Evolutionary conservation across 2,329 filamentous ascomycete species (phyloP), one percentile per base, ranked within the genome.

Genomic region (Aspergillus sp.): DNA sequence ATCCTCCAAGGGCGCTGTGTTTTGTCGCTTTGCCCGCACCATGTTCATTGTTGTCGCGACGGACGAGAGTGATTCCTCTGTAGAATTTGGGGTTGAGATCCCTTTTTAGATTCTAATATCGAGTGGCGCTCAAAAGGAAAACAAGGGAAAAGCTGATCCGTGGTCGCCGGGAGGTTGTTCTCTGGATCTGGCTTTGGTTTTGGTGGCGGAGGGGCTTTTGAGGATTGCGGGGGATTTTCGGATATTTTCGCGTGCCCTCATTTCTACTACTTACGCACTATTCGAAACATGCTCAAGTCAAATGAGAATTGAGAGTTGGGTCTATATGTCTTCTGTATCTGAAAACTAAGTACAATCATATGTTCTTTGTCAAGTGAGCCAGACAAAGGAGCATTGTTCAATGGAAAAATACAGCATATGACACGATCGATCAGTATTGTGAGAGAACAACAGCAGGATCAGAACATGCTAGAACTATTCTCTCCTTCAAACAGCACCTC

Each of bases 21-120:
- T 65, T 48, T 66, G 64, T 48, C 67, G 58, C 49, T 65, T 65
- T 38, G 56, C 49, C 44, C 65, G 64, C 22, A 67, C 53, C 65
- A 68, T 69, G 35, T 46, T 59, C 43, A 33, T 45, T 10, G 2
- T 42, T 20, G 17, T 12, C 5, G 25, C 30, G 30, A 13, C 17
- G 33, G 33, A 5, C 12, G n/a, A 35, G n/a, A n/a, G 6, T 3
- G 15, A 17, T 35, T 35, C 33, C 4, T 35, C 6, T n/a, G 13
- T 9, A 17, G 1, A 35, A 2, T 17, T 17, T 3, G 5, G 15
- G 5, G 5, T 4, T 17, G 33, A 15, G 5, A 35, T 35, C 9
- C 25, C 10, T 10, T 30, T 27, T 30, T 30, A 12, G 25, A 30
- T 12, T 10, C 12, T 30, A 12, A 30, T 30, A 10, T 12, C 25